These are phyloP conservation scores for Gossypium davidsonii DNA, from an alignment of 441 rosid species.

Conservation along the genomic window DNA sequence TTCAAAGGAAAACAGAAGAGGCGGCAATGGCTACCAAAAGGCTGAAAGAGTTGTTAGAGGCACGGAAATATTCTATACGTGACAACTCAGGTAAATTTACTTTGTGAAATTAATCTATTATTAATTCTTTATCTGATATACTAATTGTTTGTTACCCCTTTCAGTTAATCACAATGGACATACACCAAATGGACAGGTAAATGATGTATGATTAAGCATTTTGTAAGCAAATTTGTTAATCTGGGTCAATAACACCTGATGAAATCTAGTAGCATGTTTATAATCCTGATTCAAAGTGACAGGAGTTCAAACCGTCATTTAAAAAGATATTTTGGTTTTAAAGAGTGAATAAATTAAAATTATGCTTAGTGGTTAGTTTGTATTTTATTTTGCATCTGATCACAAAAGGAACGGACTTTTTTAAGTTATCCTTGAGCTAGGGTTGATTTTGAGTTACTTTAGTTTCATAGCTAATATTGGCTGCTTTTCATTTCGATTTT, in stretches of 20 bases:
- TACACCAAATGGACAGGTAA: conserved; percentile 53
- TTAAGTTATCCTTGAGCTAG: background rate
- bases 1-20: conserved; percentile 73
- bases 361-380: background rate
- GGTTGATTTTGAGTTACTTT: background rate
- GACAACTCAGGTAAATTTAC: conserved; percentile 35
- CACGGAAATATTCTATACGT: conserved; percentile 45
- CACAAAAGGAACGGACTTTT: background rate
- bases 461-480: conserved; percentile 9
- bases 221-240: conserved; percentile 6
- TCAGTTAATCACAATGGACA: conserved; percentile 54
- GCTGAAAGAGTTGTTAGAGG: conserved; percentile 59
- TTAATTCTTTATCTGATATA: background rate
- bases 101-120: background rate
- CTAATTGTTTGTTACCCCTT: conserved; percentile 26
- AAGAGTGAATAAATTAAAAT: background rate
- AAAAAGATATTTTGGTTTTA: background rate
- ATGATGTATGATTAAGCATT: conserved; percentile 10
- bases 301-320: conserved; percentile 5
- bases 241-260: conserved; percentile 4
- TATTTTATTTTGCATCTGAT: conserved; percentile 1
- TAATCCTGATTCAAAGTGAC: conserved; percentile 16
- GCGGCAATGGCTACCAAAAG: conserved; percentile 66
- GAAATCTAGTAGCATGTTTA: conserved; percentile 2
- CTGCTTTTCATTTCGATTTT: conserved; percentile 5